These are phyloP conservation scores for Globisporangium okanoganense DNA, from an alignment of 352 stramenopile species.

Conservation along the genomic window DNA sequence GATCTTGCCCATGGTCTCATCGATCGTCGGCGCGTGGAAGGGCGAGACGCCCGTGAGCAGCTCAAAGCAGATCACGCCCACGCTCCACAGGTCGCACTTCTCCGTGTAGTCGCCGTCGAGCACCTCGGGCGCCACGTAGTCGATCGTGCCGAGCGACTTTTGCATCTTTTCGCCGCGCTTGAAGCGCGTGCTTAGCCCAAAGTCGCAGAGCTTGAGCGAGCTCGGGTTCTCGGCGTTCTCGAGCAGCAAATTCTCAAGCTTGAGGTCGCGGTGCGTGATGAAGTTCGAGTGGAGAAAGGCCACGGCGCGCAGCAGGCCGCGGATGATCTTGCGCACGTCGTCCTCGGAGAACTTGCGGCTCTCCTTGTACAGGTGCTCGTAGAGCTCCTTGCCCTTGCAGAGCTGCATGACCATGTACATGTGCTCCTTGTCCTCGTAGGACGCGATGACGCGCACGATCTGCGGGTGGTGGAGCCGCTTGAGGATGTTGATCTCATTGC, in stretches of 20 bases:
- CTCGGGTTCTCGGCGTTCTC: constrained; percentile 54
- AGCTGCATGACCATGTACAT: constrained; percentile 90
- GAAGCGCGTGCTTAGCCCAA: constrained; percentile 75
- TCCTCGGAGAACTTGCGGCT: constrained; percentile 58
- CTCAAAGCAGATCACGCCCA: constrained; percentile 79
- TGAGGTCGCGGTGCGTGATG: constrained; percentile 78
- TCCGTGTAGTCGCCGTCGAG: constrained; percentile 80
- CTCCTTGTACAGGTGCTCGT: constrained; percentile 71
- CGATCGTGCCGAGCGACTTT: constrained; percentile 75
- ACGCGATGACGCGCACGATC: constrained; percentile 74
- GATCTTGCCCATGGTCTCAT: constrained; percentile 83
- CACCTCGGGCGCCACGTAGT: constrained; percentile 80
- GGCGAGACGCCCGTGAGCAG: constrained; percentile 62
- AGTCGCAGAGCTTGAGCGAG: constrained; percentile 82
- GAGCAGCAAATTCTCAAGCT: constrained; percentile 80
- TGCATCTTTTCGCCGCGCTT: constrained; percentile 67
- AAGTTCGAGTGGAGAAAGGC: constrained; percentile 80
- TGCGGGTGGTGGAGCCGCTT: constrained; percentile 77
- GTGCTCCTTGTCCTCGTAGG: constrained; percentile 71
- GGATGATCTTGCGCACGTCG: constrained; percentile 64
- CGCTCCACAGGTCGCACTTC: constrained; percentile 80
- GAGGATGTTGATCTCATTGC: constrained; percentile 77
- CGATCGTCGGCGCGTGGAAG: constrained; percentile 63
- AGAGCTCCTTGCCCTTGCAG: constrained; percentile 80
- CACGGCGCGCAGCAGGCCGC: constrained; percentile 48